Conservation (phyloP, 1,139 yeast genomes). For the Saccharomyces hybrid region DNA sequence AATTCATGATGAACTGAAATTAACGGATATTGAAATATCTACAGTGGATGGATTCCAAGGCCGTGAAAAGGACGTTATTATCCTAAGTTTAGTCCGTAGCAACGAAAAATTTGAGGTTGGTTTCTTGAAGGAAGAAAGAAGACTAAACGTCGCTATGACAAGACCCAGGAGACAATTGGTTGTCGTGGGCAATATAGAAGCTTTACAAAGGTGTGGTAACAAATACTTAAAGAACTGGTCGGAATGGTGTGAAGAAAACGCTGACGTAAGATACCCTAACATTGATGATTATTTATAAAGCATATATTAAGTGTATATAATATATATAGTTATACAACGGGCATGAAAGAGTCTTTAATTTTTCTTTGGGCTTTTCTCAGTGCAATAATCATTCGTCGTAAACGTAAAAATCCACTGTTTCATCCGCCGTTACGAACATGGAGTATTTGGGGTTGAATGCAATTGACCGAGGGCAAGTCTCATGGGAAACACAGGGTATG, state of each 20-base stretch:
- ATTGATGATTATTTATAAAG: conserved; percentile 26
- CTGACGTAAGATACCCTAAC: conserved; percentile 65
- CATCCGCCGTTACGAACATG: conserved; percentile 76
- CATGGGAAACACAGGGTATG: conserved; percentile 26
- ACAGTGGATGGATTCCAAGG: conserved; percentile 94
- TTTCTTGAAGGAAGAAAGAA: conserved; percentile 59
- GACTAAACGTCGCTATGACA: conserved; percentile 87
- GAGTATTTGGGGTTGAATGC: conserved; percentile 72
- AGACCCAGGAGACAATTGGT: conserved; percentile 82
- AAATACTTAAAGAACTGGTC: conserved; percentile 60
- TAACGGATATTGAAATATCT: conserved; percentile 52
- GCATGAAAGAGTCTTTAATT: neutral
- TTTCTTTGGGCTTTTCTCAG: neutral
- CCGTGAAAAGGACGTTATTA: conserved; percentile 77
- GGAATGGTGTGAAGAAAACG: conserved; percentile 57
- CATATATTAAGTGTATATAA: conserved; percentile 1
- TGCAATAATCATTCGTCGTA: conserved; percentile 31
- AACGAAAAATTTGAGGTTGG: conserved; percentile 64
- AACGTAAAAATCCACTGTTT: conserved; percentile 31
- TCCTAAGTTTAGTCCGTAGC: conserved; percentile 71
- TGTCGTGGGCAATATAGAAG: conserved; percentile 78
- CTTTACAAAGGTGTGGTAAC: conserved; percentile 38
- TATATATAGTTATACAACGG: neutral
- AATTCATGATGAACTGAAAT: conserved; percentile 36
- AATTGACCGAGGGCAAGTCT: conserved; percentile 48